Conservation (phyloP, 2,329 filamentous ascomycete genomes). For the Xylaria polymorpha region DNA sequence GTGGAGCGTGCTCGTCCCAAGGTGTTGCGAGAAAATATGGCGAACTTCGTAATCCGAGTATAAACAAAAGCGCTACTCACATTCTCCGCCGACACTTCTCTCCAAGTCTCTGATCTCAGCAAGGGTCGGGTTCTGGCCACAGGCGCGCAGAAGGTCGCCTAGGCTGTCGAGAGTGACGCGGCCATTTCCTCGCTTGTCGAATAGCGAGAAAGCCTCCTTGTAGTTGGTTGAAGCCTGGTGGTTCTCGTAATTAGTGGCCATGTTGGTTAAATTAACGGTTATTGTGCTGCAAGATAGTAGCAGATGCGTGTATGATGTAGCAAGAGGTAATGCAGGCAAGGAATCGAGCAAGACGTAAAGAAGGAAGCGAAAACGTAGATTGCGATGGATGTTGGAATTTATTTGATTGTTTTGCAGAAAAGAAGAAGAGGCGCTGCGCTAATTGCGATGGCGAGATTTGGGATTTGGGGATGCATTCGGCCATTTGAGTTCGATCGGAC, state of each 20-base stretch:
- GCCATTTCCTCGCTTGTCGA: conserved; percentile 98
- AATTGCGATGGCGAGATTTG: conserved; percentile 22
- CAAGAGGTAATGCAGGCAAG: conserved; percentile 20
- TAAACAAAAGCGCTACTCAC: conserved; percentile 67
- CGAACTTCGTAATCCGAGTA: background rate
- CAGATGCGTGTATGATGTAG: conserved; percentile 28
- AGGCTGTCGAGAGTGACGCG: conserved; percentile 87
- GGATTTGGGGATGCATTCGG: conserved; percentile 22
- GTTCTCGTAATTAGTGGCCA: conserved; percentile 50
- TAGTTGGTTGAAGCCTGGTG: conserved; percentile 89
- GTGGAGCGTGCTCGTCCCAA: background rate
- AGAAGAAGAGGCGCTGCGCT: conserved; percentile 10
- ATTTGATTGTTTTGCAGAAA: conserved; percentile 10
- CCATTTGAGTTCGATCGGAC: conserved; percentile 27
- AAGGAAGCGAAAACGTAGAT: background rate
- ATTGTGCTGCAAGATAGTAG: conserved; percentile 19
- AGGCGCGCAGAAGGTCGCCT: conserved; percentile 93
- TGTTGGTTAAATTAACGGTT: conserved; percentile 37
- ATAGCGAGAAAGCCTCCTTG: conserved; percentile 99
- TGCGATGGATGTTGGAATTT: conserved; percentile 17
- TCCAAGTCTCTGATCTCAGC: conserved; percentile 93
- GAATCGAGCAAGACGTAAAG: conserved; percentile 15
- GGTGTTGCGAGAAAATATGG: background rate
- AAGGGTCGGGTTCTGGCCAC: conserved; percentile 96
- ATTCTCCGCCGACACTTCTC: conserved; percentile 88